Conservation (phyloP, 192 early-diverging fungal genomes). For the Linnemannia exigua region DNA sequence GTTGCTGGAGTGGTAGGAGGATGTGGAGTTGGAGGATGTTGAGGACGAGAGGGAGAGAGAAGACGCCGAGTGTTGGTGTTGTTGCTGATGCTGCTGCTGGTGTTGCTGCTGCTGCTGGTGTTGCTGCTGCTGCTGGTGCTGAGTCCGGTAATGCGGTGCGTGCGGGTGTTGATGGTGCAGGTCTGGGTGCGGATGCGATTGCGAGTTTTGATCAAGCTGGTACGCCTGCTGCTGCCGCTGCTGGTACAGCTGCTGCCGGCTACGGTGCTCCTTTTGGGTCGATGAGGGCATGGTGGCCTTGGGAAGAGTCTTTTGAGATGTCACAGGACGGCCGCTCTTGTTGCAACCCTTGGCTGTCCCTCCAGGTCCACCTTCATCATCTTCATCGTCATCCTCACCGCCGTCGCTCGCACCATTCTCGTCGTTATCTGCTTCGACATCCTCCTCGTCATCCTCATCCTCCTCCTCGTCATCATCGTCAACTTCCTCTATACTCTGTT, state of each 20-base stretch:
- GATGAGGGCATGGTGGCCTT: neutral
- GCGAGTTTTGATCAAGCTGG: neutral
- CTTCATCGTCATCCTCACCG: slow-evolving; percentile 1
- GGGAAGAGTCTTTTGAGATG: neutral
- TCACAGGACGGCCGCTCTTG: neutral
- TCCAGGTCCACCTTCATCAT: neutral
- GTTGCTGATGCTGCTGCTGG: slow-evolving; percentile 12
- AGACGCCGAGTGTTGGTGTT: neutral
- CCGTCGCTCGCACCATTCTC: neutral
- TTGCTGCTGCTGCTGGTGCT: slow-evolving; percentile 10
- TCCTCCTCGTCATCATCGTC: slow-evolving; percentile 18
- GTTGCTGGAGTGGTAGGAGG: slow-evolving; percentile 35
- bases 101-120: slow-evolving; percentile 16
- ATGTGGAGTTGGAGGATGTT: neutral
- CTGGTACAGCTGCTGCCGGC: neutral
- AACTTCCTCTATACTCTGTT: slow-evolving; percentile 10
- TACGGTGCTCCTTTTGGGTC: neutral
- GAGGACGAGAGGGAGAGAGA: slow-evolving; percentile 14
- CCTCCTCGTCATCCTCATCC: neutral
- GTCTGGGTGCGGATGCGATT: neutral
- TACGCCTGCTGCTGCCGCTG: too few relatives aligned
- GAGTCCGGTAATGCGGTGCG: neutral
- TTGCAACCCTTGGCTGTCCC: slow-evolving; percentile 9
- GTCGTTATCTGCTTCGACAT: slow-evolving; percentile 2
- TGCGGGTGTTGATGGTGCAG: neutral